Percentiles rank a stretch among this genome's conserved stretches.
These are phyloP conservation scores for Ambrosiella cleistominuta DNA, from an alignment of 2,329 filamentous ascomycete genomes.

Conservation along the genomic window DNA sequence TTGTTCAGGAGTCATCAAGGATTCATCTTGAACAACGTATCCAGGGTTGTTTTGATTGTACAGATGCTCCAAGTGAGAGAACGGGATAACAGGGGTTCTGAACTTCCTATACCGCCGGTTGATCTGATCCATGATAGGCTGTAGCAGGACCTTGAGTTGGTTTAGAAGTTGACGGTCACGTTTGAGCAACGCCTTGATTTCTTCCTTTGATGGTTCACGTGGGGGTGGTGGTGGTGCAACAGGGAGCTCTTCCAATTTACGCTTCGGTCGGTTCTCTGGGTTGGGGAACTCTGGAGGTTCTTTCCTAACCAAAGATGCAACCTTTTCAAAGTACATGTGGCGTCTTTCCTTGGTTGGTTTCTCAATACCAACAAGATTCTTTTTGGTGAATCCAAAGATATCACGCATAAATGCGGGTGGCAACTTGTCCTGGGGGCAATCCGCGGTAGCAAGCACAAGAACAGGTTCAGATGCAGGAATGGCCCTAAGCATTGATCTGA, in stretches of 20 bases:
- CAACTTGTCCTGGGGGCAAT: conserved; percentile 45
- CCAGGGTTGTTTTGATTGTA: conserved; percentile 69
- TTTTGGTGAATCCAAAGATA: conserved; percentile 70
- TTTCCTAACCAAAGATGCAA: conserved; percentile 62
- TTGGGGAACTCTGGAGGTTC: conserved; percentile 76
- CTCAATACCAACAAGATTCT: conserved; percentile 54
- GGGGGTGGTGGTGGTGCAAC: conserved; percentile 57
- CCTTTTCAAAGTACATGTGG: conserved; percentile 59
- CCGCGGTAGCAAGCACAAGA: conserved; percentile 69
- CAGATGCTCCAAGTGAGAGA: conserved; percentile 58
- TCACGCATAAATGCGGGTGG: conserved; percentile 49
- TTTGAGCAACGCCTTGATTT: conserved; percentile 64
- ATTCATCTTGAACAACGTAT: conserved; percentile 41
- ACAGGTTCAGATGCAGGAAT: conserved; percentile 84
- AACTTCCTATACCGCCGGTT: conserved; percentile 82
- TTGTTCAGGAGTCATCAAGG: conserved; percentile 26
- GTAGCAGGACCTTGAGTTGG: conserved; percentile 69
- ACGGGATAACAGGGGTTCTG: conserved; percentile 59
- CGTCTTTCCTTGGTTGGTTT: conserved; percentile 48
- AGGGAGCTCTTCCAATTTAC: conserved; percentile 60
- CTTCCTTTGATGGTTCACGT: conserved; percentile 53
- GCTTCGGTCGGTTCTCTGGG: conserved; percentile 68
- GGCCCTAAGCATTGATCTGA: conserved; percentile 62
- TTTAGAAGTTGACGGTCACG: conserved; percentile 73
- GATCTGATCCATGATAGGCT: conserved; percentile 95